Percentiles rank a stretch among this genome's conserved stretches.
phyloP scores from a whole-genome alignment of 2,329 filamentous ascomycete species.

The Trichoderma oligosporum region DNA sequence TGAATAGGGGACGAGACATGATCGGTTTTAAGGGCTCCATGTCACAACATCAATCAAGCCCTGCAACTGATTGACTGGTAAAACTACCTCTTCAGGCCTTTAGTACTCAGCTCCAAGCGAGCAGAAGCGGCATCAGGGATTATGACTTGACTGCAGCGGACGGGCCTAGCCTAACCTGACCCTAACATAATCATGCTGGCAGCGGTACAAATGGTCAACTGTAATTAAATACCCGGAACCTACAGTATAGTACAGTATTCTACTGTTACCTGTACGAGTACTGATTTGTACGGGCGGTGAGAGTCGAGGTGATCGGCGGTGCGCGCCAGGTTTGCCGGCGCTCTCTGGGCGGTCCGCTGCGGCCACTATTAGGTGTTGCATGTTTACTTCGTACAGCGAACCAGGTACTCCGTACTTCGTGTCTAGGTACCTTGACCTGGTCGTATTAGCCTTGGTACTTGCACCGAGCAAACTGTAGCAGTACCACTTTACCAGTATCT shows the following conservation, averaged over 20 bases:
- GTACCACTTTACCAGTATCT: not conserved
- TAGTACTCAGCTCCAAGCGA: conserved; percentile 5
- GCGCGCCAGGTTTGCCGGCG: not conserved
- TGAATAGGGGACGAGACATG: conserved; percentile 9
- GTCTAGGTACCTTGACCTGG: not conserved
- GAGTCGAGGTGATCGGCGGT: conserved; percentile 8
- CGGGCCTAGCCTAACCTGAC: too few species aligned
- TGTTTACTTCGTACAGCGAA: too few species aligned
- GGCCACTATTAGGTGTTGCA: too few species aligned
- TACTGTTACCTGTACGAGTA: too few species aligned
- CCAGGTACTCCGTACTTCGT: too few species aligned
- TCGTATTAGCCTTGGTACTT: not conserved
- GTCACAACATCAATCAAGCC: conserved; percentile 5
- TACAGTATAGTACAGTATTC: too few species aligned
- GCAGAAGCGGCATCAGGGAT: not conserved
- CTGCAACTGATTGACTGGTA: conserved; percentile 1
- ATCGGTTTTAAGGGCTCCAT: conserved; percentile 17
- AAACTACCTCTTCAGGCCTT: not conserved
- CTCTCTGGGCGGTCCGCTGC: not conserved
- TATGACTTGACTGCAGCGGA: too few species aligned
- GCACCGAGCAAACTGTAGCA: not conserved
- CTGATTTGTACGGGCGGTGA: too few species aligned
- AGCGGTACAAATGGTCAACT: too few species aligned
- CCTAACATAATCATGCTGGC: too few species aligned
- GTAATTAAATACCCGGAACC: too few species aligned